Base-by-base conservation (phyloP, 2,329 filamentous ascomycete genomes). In the Calycina marina region DNA sequence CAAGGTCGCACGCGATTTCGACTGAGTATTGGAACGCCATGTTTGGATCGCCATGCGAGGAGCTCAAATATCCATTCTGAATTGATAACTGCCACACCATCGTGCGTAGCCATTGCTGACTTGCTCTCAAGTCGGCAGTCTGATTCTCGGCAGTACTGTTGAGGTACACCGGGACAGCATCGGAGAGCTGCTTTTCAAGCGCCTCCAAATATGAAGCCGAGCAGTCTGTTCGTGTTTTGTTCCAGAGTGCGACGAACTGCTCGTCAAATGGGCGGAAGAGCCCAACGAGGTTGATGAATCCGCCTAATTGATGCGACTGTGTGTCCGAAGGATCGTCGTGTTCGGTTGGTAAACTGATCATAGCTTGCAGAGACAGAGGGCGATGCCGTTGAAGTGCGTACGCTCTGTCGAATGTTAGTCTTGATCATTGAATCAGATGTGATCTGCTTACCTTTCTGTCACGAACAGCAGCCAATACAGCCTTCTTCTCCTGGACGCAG, bases 381-480 rank as follows among this genome's bases (percentile, higher is more conserved):
- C 75, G 70, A 41, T 71, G 68, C 47, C 76, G 69, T 51, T 80
- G 73, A 17, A 86, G 60, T 30, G 76, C 76, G 50, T 84, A 84
- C 9, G 77, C 70, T 54, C 73, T 64, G 52, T 28, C 15, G 4
- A 13, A 14, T 14, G 30, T 46, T 35, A 48, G 40, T 18, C 20
- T 18, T 4, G 20, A 5, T 12, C 12, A 18, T 12, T 14, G 12
- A n/a, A 10, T 3, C 4, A 2, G 13, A 13, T 10, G 15, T 15
- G 14, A 9, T 24, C 2, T 14, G 28, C 56, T 46, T 55, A 76
- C 72, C 77, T 69, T 57, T 85, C 79, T 6, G 72, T 72, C 1
- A 78, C 63, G 46, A 78, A 77, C 6, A 84, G 58, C 6, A 84
- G 61, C 78, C 79, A 85, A 49, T 75, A 85, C 0, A 84, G 58